Evolutionary conservation across 371 early-diverging fungal species (phyloP).

Genomic region (Rhizopus delemar): DNA sequence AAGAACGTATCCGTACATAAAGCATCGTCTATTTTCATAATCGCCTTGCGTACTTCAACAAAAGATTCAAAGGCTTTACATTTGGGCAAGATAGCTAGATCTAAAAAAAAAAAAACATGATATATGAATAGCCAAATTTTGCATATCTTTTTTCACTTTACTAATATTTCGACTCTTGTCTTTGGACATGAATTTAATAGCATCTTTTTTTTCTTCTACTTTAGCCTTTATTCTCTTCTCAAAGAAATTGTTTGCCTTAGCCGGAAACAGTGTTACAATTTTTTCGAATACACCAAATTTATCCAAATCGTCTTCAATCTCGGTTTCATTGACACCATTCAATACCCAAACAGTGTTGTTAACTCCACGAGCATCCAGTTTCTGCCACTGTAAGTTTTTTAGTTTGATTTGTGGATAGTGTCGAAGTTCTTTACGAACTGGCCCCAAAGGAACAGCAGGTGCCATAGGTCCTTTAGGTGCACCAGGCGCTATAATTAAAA

Average conservation of each 20-base stretch:
- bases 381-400: conserved; percentile 53
- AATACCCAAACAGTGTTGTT: conserved; percentile 47
- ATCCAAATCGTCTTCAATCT: conserved; percentile 38
- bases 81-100: conserved; percentile 33
- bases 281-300: conserved; percentile 39
- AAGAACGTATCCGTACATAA: conserved; percentile 42
- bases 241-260: conserved; percentile 42
- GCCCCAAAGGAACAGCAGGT: conserved; percentile 29
- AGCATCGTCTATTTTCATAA: conserved; percentile 36
- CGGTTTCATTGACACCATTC: conserved; percentile 35
- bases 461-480: conserved; percentile 20
- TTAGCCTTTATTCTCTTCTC: conserved; percentile 34
- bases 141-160: conserved; percentile 14
- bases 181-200: conserved; percentile 34
- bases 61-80: conserved; percentile 23
- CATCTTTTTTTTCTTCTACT: conserved; percentile 26
- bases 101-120: conserved; percentile 9
- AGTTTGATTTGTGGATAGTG: conserved; percentile 49
- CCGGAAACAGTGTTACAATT: conserved; percentile 45
- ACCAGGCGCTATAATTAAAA: conserved; percentile 7
- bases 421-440: conserved; percentile 39
- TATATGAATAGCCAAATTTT: background rate
- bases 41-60: conserved; percentile 21
- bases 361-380: conserved; percentile 38
- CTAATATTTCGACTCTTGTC: conserved; percentile 46